A percentile compares a stretch with the other conserved stretches of the same genome.
Conservation (phyloP, 2,329 filamentous ascomycete species). For the Aspergillus ruber region DNA sequence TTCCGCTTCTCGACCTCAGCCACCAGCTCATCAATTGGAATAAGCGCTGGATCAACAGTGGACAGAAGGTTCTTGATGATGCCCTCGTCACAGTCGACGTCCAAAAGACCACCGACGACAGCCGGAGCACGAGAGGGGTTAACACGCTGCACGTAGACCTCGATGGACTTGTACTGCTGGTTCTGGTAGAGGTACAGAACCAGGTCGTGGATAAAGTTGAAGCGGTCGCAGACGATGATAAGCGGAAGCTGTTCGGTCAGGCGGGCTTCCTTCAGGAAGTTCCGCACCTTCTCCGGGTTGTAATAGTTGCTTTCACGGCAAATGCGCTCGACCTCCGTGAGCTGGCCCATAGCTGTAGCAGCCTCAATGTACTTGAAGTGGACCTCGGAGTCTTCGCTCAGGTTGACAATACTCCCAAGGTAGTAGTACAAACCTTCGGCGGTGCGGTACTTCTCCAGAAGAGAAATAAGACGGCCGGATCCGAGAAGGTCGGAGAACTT, state of each 20-base stretch:
- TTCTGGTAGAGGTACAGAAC: slow-evolving; percentile 97
- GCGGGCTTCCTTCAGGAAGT: slow-evolving; percentile 95
- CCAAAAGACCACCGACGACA: slow-evolving; percentile 85
- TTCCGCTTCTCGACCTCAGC: slow-evolving; percentile 93
- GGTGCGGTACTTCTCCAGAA: slow-evolving; percentile 97
- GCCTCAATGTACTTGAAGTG: slow-evolving; percentile 99
- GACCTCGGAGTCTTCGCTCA: slow-evolving; percentile 90
- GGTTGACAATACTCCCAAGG: slow-evolving; percentile 93
- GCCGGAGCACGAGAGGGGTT: slow-evolving; percentile 87
- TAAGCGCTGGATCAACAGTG: slow-evolving; percentile 75
- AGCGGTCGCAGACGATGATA: slow-evolving; percentile 98
- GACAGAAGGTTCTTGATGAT: slow-evolving; percentile 89
- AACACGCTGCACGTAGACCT: slow-evolving; percentile 94
- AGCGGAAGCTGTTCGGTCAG: slow-evolving; percentile 88
- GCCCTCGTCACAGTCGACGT: slow-evolving; percentile 93
- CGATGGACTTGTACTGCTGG: slow-evolving; percentile 98
- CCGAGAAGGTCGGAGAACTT: slow-evolving; percentile 97
- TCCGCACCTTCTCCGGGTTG: slow-evolving; percentile 95
- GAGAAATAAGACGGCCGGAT: slow-evolving; percentile 77
- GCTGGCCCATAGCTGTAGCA: slow-evolving; percentile 85
- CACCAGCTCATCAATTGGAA: slow-evolving; percentile 92
- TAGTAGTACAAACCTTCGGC: slow-evolving; percentile 97
- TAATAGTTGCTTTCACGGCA: slow-evolving; percentile 88
- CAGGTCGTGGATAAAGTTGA: slow-evolving; percentile 96
- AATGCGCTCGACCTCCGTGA: slow-evolving; percentile 94